A percentile compares a stretch with the other conserved stretches of the same genome.
Conservation (phyloP, 768 basidiomycete genomes). For the Mycena floridula region DNA sequence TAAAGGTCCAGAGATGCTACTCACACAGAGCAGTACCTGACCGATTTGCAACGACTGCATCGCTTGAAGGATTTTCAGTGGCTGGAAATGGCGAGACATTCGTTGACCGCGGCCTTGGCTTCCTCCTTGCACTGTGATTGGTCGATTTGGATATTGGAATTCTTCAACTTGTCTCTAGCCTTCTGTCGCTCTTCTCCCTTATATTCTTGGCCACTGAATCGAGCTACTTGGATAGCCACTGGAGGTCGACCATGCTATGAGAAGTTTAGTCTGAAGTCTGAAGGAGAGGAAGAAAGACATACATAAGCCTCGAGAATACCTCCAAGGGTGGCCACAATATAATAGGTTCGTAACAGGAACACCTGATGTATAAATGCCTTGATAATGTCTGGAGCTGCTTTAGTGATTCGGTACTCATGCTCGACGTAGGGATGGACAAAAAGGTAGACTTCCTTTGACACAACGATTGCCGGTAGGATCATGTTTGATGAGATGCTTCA, state of each 20-base stretch:
- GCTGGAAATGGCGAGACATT: no score
- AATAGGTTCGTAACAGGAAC: no score
- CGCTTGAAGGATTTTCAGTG: no score
- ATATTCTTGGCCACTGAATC: background rate
- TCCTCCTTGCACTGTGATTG: background rate
- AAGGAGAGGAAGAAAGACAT: background rate
- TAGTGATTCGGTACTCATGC: background rate
- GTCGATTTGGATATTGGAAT: background rate
- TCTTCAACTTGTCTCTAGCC: background rate
- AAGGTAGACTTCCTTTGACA: slow-evolving; percentile 2
- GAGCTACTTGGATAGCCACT: background rate
- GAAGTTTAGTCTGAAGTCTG: background rate
- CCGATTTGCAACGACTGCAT: no score
- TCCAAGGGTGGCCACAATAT: no score
- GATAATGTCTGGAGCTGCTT: background rate
- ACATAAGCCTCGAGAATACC: background rate
- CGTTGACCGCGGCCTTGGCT: no score
- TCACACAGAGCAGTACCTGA: no score
- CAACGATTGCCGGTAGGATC: slow-evolving; percentile 5
- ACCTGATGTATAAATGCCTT: background rate
- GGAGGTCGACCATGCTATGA: background rate
- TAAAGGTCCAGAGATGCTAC: no score
- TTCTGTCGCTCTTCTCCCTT: background rate
- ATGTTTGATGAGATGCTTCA: background rate
- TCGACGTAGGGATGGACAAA: background rate